A percentile compares a stretch with the other conserved stretches of the same genome.
Conservation (phyloP, 345 rosid species). For the Salix brachista region DNA sequence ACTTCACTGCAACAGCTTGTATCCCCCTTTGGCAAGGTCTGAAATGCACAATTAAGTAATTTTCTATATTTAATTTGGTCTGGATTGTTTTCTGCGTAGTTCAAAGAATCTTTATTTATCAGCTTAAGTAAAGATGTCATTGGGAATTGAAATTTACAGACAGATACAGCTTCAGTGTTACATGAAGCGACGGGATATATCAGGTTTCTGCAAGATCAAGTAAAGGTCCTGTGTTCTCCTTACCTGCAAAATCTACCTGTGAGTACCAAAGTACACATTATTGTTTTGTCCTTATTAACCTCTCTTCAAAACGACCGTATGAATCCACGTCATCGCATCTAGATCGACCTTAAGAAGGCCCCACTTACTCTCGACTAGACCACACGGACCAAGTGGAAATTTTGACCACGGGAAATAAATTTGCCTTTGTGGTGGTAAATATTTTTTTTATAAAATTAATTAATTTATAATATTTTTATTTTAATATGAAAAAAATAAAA, state of each 20-base stretch:
- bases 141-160: conserved; percentile 42
- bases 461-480: too few species aligned
- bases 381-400: neutral
- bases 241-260: conserved; percentile 53
- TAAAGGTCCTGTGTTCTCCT: conserved; percentile 81
- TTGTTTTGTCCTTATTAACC: neutral
- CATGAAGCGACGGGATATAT: conserved; percentile 98
- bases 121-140: neutral
- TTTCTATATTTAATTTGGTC: neutral
- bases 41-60: neutral
- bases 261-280: conserved; percentile 12
- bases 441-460: too few species aligned
- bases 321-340: neutral
- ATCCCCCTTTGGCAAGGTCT: conserved; percentile 91
- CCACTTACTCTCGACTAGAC: neutral
- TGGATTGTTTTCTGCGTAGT: neutral
- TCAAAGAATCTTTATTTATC: too few species aligned
- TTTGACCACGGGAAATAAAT: neutral
- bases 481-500: too few species aligned
- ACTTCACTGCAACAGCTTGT: conserved; percentile 77
- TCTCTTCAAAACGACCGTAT: neutral
- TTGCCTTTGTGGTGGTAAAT: neutral
- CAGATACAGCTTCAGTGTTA: conserved; percentile 89
- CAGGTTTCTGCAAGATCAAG: conserved; percentile 87
- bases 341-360: neutral